phyloP scores from a whole-genome alignment of 345 rosid species.

The Eucalyptus polyanthemos region DNA sequence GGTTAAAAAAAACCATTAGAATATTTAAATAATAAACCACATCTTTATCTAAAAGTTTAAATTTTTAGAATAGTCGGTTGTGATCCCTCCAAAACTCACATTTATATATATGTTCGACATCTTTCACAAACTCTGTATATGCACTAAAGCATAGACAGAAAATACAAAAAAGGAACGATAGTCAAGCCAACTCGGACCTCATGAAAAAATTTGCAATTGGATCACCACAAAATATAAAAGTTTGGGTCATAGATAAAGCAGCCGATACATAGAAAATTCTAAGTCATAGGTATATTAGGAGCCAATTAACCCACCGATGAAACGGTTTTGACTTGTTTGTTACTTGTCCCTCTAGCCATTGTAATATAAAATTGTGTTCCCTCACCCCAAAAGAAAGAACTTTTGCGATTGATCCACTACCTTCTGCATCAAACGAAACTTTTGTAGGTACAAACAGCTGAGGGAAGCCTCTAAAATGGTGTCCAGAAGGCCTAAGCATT shows the following conservation, averaged over 20 bases:
- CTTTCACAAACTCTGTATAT: background rate
- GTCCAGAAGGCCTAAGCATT: background rate
- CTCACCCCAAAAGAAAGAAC: no score
- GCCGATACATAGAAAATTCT: background rate
- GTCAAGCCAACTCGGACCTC: background rate
- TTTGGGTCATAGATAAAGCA: background rate
- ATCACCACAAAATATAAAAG: background rate
- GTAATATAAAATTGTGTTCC: no score
- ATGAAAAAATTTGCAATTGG: background rate
- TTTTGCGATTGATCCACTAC: background rate
- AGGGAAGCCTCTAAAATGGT: background rate
- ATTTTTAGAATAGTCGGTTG: accelerated
- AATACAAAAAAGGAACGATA: background rate
- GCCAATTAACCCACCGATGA: background rate
- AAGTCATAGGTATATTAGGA: background rate
- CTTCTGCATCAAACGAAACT: background rate
- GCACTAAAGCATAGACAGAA: background rate
- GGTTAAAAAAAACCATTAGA: accelerated
- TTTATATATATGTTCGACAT: background rate
- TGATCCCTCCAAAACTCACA: no score
- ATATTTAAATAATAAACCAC: no score
- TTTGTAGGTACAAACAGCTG: background rate
- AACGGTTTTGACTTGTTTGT: no score
- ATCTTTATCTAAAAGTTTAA: no score
- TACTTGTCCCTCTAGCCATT: no score